Evolutionary conservation across 805 yeast species (phyloP), one percentile per base, ranked within the genome.

Genomic region (Candida takata): DNA sequence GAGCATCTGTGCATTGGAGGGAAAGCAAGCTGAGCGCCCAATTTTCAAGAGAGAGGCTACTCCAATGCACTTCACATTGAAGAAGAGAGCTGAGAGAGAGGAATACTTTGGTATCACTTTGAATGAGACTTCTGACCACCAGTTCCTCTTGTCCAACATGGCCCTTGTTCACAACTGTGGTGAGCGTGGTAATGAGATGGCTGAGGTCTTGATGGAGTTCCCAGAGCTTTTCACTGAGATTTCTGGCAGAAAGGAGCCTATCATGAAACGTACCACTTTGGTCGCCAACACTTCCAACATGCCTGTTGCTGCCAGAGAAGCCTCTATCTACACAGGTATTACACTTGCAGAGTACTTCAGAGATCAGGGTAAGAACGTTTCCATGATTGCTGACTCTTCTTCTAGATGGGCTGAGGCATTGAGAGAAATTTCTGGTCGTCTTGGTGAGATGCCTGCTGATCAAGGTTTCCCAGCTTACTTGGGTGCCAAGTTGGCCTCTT

Each of bases 301-400:
- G 99, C 99, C 99, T 36, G 99, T 92, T 54, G 99, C 99, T 45
- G 98, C 98, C 8, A 84, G 99, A 78, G 99, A 92, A 67, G 99
- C 99, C 33, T 92, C 98, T 24, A 92, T 92, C 55, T 92, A 92
- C 68, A 92, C 99, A 12, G 98, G 99, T 74, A 92, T 92, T 56
- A 92, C 99, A 5, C 70, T 92, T 51, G 97, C 98, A 33, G 99
- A 92, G 68, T 92, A 92, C 66, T 92, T 92, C 79, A 88, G 99
- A 77, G 99, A 92, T 71, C 98, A 92, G 72, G 99, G 99, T 70
- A 92, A 92, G 73, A 73, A 92, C 60, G 98, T 92, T 45, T 79
- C 97, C 24, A 92, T 92, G 97, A 92, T 92, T 82, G 99, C 99
- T 42, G 99, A 92, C 65, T 92, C 98, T 6, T 90, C 97, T 24